Conservation (phyloP, 192 early-diverging fungal species). For the Piromyces sp. region DNA sequence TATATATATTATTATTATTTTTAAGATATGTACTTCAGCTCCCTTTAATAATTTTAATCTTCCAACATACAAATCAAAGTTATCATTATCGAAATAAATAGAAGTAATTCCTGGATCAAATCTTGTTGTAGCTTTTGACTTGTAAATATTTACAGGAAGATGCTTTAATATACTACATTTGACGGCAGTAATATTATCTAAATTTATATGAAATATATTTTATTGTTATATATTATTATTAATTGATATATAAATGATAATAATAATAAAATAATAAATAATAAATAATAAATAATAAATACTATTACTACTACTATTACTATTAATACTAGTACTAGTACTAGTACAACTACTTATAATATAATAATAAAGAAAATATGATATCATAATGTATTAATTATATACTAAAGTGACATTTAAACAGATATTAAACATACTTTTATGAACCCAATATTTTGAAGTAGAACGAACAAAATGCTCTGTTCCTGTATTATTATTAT, state of each 20-base stretch:
- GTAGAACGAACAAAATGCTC: neutral
- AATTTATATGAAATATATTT: too few relatives aligned
- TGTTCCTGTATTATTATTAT: neutral
- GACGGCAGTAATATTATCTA: slow-evolving; percentile 83
- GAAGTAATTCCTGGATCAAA: slow-evolving; percentile 75
- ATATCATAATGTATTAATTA: too few relatives aligned
- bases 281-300: too few relatives aligned
- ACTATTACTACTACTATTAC: too few relatives aligned
- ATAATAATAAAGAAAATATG: too few relatives aligned
- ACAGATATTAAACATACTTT: neutral
- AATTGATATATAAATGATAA: neutral
- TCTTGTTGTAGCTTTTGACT: slow-evolving; percentile 45
- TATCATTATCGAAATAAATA: slow-evolving; percentile 82
- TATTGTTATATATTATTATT: too few relatives aligned
- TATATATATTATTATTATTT: too few relatives aligned
- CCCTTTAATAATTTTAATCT: slow-evolving; percentile 76
- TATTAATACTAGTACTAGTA: too few relatives aligned
- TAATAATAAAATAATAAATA: neutral
- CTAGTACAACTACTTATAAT: too few relatives aligned
- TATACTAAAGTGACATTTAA: too few relatives aligned
- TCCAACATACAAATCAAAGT: slow-evolving; percentile 72
- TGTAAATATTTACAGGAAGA: slow-evolving; percentile 77
- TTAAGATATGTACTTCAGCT: slow-evolving; percentile 40
- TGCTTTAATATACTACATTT: slow-evolving; percentile 80
- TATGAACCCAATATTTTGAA: neutral